Evolutionary conservation across 495 filamentous ascomycete genomes (phyloP), one percentile per base, ranked within the genome.

Genomic region (Clavariopsis aquatica): DNA sequence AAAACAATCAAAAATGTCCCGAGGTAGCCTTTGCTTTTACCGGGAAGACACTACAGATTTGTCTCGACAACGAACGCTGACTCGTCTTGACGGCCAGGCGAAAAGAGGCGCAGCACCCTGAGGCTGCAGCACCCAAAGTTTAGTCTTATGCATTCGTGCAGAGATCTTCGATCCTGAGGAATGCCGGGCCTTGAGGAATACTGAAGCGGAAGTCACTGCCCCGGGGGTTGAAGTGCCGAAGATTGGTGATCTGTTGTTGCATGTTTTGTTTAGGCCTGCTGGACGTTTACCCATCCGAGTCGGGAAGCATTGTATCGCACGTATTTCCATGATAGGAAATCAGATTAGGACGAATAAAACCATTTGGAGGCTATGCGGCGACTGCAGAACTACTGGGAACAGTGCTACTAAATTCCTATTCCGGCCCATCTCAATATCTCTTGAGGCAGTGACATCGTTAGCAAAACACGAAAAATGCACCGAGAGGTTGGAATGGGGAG

Each of bases 41-140:
- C 20, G 24, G 59, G 49, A 52, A 22, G 34, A 27, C 24, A 9
- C 9, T 22, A 31, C 19, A 19, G 28, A 28, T 53, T 27, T 28
- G 51, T 28, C 6, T 28, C 10, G 12, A 28, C 10, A 6, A 28
- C 26, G 17, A 29, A n/a, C 29, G 51, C 24, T 31, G 24, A 53
- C 7, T 28, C 24, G 53, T 56, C 45, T 56, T 34, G 20, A 43
- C 10, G 28, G 9, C 26, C 34, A 24, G 53, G 34, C 38, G 31
- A 22, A 36, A 61, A 27, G 59, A 62, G 59, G 49, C 59, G 49
- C 59, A 62, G 59, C 49, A 27, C 15, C 22, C 49, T 45, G 4
- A 60, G 27, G 29, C 27, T 60, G 38, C 28, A 13, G 20, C 43
- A 49, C 3, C 8, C 22, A 12, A 27, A 15, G 57, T 26, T 52